Base-by-base conservation (phyloP, 2,329 filamentous ascomycete species). In the Neophaeococcomyces aloes region DNA sequence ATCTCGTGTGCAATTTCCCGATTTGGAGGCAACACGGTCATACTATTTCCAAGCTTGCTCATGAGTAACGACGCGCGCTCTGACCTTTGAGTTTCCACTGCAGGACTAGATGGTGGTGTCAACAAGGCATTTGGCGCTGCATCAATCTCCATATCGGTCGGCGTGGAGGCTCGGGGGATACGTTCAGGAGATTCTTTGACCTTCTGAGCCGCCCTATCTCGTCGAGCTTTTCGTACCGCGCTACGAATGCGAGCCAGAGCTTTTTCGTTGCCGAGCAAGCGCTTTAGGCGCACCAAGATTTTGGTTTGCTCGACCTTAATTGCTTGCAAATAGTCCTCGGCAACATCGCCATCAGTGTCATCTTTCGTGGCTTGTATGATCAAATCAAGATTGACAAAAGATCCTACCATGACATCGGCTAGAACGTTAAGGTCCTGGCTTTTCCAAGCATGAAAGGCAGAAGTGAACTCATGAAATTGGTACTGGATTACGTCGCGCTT, bases 331-430 rank as follows among this genome's bases (percentile, higher is more conserved):
- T 81, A 81, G 46, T 81, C 78, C 32, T 71, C 72, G 2, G 76
- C 75, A 29, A 78, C 78, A 42, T 75, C 73, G 34, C 76, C 78
- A 7, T 70, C 69, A 18, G 65, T 72, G 43, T 79, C 76, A 50
- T 78, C 70, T 55, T 81, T 80, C 47, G 81, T 77, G 2, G 75
- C 77, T 58, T 81, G 77, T 74, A 78, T 78, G 13, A 81, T 81
- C 14, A 76, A 68, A 54, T 81, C 78, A 14, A 81, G 64, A 55
- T 79, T 77, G 31, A 79, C 74, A 53, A 81, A 81, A 19, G 78
- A 77, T 7, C 74, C 75, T 14, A 81, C 66, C 78, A 81, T 81
- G 30, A 77, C 78, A 51, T 80, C 75, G 47, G 81, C 70, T 35
- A 81, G 59, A 2, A 77, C 71, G 13, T 70, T 75, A 1, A 76